Conservation (phyloP, 352 stramenopile genomes). For the Aphanomyces stellatus region DNA sequence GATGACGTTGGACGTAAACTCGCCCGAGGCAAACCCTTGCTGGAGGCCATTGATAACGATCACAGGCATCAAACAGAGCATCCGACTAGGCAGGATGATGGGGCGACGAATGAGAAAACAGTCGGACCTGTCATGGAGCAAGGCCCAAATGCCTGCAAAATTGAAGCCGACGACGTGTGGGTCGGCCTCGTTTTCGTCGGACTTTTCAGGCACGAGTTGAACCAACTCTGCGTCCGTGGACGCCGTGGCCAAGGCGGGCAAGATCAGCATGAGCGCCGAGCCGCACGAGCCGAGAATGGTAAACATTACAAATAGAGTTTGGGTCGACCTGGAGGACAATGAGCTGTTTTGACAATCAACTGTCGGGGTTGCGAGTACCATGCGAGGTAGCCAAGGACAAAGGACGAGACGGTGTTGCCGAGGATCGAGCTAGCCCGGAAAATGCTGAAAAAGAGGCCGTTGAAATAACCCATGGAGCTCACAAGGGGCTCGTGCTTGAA, state of each 20-base stretch:
- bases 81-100: conserved; percentile 10
- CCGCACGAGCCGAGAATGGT: background rate
- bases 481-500: conserved; percentile 1
- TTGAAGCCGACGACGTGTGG: too few species aligned
- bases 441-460: conserved; percentile 17
- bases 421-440: conserved; percentile 1
- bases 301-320: background rate
- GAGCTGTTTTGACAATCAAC: background rate
- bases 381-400: conserved; percentile 1
- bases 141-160: too few species aligned
- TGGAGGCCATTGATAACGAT: conserved; percentile 15
- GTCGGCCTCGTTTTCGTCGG: too few species aligned
- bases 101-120: too few species aligned
- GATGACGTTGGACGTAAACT: conserved; percentile 19
- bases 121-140: too few species aligned
- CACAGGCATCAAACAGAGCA: background rate
- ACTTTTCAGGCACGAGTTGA: background rate
- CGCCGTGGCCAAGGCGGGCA: background rate
- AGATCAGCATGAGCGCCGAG: background rate
- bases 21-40: conserved; percentile 13
- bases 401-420: conserved; percentile 15
- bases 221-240: background rate
- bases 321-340: background rate
- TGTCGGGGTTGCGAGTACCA: background rate
- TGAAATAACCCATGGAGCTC: conserved; percentile 17